Conservation (phyloP, 164 flowering plant species). For the Nymphaea thermarum region DNA sequence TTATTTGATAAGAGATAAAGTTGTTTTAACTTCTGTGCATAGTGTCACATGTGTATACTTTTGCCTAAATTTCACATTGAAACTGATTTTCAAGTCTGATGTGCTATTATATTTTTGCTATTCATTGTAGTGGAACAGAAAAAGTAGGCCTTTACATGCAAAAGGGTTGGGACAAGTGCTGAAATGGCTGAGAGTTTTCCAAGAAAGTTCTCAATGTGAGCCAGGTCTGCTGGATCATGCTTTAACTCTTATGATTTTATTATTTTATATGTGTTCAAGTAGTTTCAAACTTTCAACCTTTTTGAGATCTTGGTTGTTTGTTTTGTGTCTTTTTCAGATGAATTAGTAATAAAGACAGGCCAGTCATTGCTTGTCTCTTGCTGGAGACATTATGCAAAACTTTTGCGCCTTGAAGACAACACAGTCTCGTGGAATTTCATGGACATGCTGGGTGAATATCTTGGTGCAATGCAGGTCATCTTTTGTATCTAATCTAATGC, state of each 20-base stretch:
- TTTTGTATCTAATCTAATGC: background rate
- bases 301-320: background rate
- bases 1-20: too few species aligned
- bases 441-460: conserved; percentile 52
- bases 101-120: background rate
- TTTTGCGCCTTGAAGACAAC: conserved; percentile 51
- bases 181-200: conserved; percentile 54
- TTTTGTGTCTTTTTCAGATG: conserved; percentile 16
- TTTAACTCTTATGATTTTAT: background rate
- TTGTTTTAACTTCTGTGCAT: too few species aligned
- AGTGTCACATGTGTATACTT: too few species aligned
- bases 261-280: background rate
- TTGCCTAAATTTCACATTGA: too few species aligned
- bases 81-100: too few species aligned
- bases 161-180: conserved; percentile 53
- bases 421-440: conserved; percentile 27
- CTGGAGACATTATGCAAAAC: conserved; percentile 71
- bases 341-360: conserved; percentile 25
- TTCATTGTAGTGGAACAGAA: conserved; percentile 65
- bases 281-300: too few species aligned
- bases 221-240: conserved; percentile 32
- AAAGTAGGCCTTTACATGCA: conserved; percentile 68
- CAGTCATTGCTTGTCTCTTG: conserved; percentile 56
- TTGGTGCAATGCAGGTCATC: conserved; percentile 72
- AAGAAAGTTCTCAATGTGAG: conserved; percentile 33